These are phyloP conservation scores for Quercus ilex DNA, from an alignment of 306 rosid genomes.

Conservation along the genomic window DNA sequence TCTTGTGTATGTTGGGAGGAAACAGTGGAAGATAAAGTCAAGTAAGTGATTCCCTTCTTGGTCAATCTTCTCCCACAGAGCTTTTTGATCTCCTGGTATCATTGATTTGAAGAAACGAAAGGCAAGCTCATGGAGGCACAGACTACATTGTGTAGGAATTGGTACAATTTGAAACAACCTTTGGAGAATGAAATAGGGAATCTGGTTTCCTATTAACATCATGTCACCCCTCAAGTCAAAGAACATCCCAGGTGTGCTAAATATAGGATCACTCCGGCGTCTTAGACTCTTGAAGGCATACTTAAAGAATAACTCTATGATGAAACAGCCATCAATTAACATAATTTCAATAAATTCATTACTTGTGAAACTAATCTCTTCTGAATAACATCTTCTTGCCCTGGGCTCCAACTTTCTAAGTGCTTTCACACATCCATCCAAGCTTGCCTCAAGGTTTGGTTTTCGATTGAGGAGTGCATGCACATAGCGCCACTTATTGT, in stretches of 20 bases:
- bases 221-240: slow-evolving; percentile 31
- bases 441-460: slow-evolving; percentile 37
- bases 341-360: slow-evolving; percentile 38
- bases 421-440: slow-evolving; percentile 33
- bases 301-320: slow-evolving; percentile 55
- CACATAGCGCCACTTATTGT: slow-evolving; percentile 49
- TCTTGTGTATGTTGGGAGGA: slow-evolving; percentile 33
- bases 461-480: slow-evolving; percentile 41
- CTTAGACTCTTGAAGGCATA: slow-evolving; percentile 32
- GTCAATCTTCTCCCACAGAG: slow-evolving; percentile 24
- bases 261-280: slow-evolving; percentile 42
- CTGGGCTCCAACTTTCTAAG: slow-evolving; percentile 39
- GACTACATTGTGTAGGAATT: slow-evolving; percentile 27
- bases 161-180: slow-evolving; percentile 39
- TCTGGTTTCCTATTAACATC: slow-evolving; percentile 55
- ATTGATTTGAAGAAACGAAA: slow-evolving; percentile 35
- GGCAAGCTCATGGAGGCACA: slow-evolving; percentile 40
- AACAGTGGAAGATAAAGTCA: slow-evolving; percentile 44
- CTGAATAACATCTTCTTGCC: slow-evolving; percentile 35
- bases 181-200: slow-evolving; percentile 47
- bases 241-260: slow-evolving; percentile 30
- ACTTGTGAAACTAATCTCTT: not conserved
- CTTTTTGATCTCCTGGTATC: slow-evolving; percentile 31
- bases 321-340: slow-evolving; percentile 57
- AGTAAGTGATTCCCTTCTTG: slow-evolving; percentile 57